Conservation (phyloP, 805 yeast species). For the Candida golubevii region DNA sequence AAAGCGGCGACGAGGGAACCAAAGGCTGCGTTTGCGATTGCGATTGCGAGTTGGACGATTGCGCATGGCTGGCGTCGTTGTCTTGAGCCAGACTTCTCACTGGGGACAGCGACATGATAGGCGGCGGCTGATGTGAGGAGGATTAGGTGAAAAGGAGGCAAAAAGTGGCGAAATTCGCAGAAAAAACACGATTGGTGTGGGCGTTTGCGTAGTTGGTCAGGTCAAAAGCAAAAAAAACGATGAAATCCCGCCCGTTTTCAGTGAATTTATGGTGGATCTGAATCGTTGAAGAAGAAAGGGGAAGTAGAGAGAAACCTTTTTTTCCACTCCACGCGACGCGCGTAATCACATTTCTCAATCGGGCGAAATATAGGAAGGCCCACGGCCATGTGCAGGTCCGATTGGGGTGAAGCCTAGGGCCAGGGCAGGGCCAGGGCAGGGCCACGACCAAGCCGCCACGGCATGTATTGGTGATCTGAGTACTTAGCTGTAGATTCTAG, state of each 20-base stretch:
- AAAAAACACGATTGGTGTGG: not conserved
- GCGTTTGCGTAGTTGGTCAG: too few relatives aligned
- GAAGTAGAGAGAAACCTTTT: too few relatives aligned
- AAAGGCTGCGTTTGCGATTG: constrained; percentile 34
- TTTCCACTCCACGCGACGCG: constrained; percentile 20
- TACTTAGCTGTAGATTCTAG: too few relatives aligned
- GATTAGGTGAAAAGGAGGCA: not conserved
- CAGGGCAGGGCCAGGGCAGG: too few relatives aligned
- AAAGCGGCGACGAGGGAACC: constrained; percentile 56
- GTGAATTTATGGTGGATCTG: too few relatives aligned
- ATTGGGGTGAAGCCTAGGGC: too few relatives aligned
- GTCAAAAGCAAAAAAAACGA: too few relatives aligned
- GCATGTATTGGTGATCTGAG: too few relatives aligned
- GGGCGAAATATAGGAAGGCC: constrained; percentile 10
- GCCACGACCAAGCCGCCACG: too few relatives aligned
- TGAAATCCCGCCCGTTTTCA: too few relatives aligned
- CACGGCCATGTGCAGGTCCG: too few relatives aligned
- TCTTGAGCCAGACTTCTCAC: constrained; percentile 15
- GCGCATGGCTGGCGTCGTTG: constrained; percentile 6
- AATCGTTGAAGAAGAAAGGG: too few relatives aligned
- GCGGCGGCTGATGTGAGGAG: not conserved
- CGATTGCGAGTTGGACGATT: constrained; percentile 4
- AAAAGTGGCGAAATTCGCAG: not conserved
- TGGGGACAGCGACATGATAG: constrained; percentile 19
- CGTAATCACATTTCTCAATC: constrained; percentile 24